Conservation (phyloP, 2,329 filamentous ascomycete species). For the Lachnellula subtilissima region DNA sequence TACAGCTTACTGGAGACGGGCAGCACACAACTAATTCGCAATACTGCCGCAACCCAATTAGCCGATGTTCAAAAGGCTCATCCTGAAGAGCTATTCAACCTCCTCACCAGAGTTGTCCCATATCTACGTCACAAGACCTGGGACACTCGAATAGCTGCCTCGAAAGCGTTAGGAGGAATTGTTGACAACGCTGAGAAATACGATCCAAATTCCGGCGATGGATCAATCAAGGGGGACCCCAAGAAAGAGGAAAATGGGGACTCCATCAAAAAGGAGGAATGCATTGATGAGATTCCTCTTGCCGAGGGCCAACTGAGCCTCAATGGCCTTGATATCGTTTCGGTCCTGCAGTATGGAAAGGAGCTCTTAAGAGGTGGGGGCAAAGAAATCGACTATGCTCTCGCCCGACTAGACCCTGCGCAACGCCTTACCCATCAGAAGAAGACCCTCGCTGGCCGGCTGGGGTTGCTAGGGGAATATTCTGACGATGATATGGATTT, state of each 20-base stretch:
- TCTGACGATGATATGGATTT: slow-evolving; percentile 76
- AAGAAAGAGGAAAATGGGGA: slow-evolving; percentile 36
- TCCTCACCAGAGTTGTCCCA: slow-evolving; percentile 88
- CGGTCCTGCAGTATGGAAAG: slow-evolving; percentile 78
- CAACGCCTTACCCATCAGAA: slow-evolving; percentile 82
- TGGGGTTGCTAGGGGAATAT: slow-evolving; percentile 80
- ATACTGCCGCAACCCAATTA: slow-evolving; percentile 93
- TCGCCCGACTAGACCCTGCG: slow-evolving; percentile 76
- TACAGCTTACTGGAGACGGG: slow-evolving; percentile 89
- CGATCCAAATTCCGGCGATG: slow-evolving; percentile 79
- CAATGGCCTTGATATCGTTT: slow-evolving; percentile 68
- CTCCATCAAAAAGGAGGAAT: slow-evolving; percentile 55
- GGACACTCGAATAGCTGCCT: slow-evolving; percentile 91
- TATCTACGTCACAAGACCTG: slow-evolving; percentile 93
- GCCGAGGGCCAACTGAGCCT: slow-evolving; percentile 61
- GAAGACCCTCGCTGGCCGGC: slow-evolving; percentile 74
- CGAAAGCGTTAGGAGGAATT: slow-evolving; percentile 91
- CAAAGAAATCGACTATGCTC: slow-evolving; percentile 75
- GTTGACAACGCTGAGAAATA: slow-evolving; percentile 82
- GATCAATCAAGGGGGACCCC: slow-evolving; percentile 41
- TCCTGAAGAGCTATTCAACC: slow-evolving; percentile 93
- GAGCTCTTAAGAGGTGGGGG: slow-evolving; percentile 78
- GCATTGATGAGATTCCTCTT: slow-evolving; percentile 41
- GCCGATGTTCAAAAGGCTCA: slow-evolving; percentile 98
- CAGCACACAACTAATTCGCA: slow-evolving; percentile 91